A percentile compares a stretch with the other conserved stretches of the same genome.
These are phyloP conservation scores for Polytolypa hystricis DNA, from an alignment of 2,329 filamentous ascomycete species.

Conservation along the genomic window DNA sequence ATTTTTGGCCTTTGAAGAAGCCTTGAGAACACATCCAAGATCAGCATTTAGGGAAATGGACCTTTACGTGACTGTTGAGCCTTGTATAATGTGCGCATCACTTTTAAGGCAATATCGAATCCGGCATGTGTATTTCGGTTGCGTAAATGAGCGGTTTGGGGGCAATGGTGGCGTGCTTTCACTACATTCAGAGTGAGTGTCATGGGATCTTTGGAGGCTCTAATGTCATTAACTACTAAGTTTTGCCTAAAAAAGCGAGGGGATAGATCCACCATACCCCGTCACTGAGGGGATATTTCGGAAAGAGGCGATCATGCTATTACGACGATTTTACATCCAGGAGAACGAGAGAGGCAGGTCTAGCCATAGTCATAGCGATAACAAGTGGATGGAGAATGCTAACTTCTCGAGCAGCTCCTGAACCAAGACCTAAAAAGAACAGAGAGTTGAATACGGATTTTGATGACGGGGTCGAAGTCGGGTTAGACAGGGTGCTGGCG, in stretches of 20 bases:
- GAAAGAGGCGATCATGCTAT: conserved; percentile 83
- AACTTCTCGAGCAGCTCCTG: too few relatives aligned
- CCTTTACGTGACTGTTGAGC: conserved; percentile 95
- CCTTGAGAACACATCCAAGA: conserved; percentile 53
- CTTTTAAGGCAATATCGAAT: conserved; percentile 80
- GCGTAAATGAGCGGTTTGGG: conserved; percentile 91
- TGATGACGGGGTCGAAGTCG: conserved; percentile 7
- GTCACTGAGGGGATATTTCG: conserved; percentile 80
- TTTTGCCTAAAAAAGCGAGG: too few relatives aligned
- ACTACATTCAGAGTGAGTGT: conserved; percentile 57
- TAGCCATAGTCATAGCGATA: too few relatives aligned
- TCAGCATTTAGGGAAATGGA: conserved; percentile 61
- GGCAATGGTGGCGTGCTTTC: conserved; percentile 89
- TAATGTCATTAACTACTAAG: too few relatives aligned
- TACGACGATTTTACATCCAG: conserved; percentile 93
- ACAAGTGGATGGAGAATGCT: too few relatives aligned
- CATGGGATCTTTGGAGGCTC: too few relatives aligned
- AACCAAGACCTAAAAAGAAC: conserved; percentile 54
- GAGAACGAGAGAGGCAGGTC: conserved; percentile 77
- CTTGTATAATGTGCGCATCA: conserved; percentile 97
- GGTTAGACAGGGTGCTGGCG: too few relatives aligned
- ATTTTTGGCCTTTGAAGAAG: conserved; percentile 69
- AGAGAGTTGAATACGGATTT: conserved; percentile 52
- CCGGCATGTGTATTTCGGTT: conserved; percentile 85
- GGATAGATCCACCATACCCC: conserved; percentile 67